Evolutionary conservation across 352 stramenopile genomes (phyloP).

Genomic region (Phytophthora europaea): DNA sequence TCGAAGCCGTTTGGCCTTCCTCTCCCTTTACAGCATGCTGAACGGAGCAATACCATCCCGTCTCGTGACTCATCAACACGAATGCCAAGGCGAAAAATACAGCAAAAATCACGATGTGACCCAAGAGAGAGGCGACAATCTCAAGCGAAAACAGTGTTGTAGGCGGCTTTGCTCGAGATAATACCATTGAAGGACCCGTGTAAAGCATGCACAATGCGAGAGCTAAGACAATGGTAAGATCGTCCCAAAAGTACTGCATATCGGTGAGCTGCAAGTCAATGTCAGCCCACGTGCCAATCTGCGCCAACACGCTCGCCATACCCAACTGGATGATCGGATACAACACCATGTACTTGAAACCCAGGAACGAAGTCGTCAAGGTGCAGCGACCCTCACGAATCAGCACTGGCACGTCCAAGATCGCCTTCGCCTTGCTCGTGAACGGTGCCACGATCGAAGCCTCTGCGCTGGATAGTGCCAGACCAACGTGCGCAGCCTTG

Average conservation of each 20-base stretch:
- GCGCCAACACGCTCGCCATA: slow-evolving; percentile 47
- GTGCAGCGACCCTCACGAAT: slow-evolving; percentile 86
- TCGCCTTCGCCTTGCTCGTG: slow-evolving; percentile 85
- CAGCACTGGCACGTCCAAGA: slow-evolving; percentile 78
- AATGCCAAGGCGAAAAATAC: slow-evolving; percentile 48
- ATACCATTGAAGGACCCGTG: slow-evolving; percentile 41
- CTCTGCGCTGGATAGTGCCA: slow-evolving; percentile 87
- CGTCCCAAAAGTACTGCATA: slow-evolving; percentile 74
- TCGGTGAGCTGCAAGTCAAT: slow-evolving; percentile 56
- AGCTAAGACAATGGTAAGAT: slow-evolving; percentile 58
- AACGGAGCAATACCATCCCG: slow-evolving; percentile 53
- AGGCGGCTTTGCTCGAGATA: slow-evolving; percentile 50
- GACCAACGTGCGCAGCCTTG: slow-evolving; percentile 85
- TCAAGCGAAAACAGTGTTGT: slow-evolving; percentile 61
- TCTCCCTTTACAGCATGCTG: slow-evolving; percentile 25
- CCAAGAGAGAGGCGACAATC: slow-evolving; percentile 53
- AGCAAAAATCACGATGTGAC: slow-evolving; percentile 53
- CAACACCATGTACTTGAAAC: slow-evolving; percentile 58
- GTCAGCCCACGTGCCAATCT: slow-evolving; percentile 38
- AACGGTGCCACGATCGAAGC: slow-evolving; percentile 90
- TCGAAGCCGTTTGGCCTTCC: background rate
- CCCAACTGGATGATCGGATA: slow-evolving; percentile 71
- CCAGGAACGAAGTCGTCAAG: slow-evolving; percentile 64
- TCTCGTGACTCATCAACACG: slow-evolving; percentile 25
- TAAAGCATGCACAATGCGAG: slow-evolving; percentile 70